phyloP scores from a whole-genome alignment of 768 basidiomycete species.

The Russula lepida region DNA sequence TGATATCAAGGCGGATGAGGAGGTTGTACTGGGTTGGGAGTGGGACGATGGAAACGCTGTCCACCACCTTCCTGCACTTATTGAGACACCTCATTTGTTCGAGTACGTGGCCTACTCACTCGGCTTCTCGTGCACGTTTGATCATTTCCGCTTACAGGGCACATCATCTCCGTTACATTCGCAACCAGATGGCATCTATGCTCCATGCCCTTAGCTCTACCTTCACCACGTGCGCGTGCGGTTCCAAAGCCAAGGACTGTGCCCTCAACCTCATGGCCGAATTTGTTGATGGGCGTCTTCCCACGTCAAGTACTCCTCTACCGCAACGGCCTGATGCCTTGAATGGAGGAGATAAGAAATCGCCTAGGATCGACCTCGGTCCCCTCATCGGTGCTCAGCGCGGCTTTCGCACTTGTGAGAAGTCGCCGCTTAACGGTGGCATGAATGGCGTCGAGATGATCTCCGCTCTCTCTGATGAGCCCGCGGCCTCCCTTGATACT shows the following conservation, averaged over 20 bases:
- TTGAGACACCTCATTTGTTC: slow-evolving; percentile 48
- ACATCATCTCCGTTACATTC: slow-evolving; percentile 43
- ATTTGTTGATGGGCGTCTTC: slow-evolving; percentile 44
- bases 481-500: slow-evolving; percentile 15
- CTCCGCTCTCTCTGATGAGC: slow-evolving; percentile 16
- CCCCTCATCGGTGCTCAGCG: slow-evolving; percentile 53
- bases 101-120: slow-evolving; percentile 37
- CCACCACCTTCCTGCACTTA: slow-evolving; percentile 63
- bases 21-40: slow-evolving; percentile 89
- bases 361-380: slow-evolving; percentile 40
- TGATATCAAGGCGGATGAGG: slow-evolving; percentile 70
- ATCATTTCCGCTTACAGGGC: slow-evolving; percentile 29
- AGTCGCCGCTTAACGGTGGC: slow-evolving; percentile 48
- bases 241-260: slow-evolving; percentile 52
- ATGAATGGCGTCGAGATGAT: slow-evolving; percentile 57
- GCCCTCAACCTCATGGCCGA: slow-evolving; percentile 54
- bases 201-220: slow-evolving; percentile 61
- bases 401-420: slow-evolving; percentile 56
- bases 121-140: neutral
- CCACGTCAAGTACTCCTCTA: slow-evolving; percentile 22
- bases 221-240: slow-evolving; percentile 71
- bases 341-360: slow-evolving; percentile 8
- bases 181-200: slow-evolving; percentile 59
- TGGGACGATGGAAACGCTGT: slow-evolving; percentile 92
- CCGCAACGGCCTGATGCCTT: slow-evolving; percentile 22